Percentiles rank a stretch among this genome's conserved stretches.
These are phyloP conservation scores for Amanita phalloides DNA, from an alignment of 768 basidiomycete genomes.

Conservation along the genomic window DNA sequence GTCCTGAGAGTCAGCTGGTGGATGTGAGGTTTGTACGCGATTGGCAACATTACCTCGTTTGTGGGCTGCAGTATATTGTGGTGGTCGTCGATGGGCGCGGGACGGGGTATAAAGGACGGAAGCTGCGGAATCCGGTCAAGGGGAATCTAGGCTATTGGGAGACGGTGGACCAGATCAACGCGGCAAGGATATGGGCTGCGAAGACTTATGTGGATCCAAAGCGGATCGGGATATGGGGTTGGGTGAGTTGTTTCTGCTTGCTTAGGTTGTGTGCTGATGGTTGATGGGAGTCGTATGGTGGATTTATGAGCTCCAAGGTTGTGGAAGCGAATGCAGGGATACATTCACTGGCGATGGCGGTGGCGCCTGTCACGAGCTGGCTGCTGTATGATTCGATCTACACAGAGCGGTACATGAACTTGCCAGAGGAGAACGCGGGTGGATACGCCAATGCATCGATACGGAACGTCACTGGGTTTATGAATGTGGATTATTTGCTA, in stretches of 20 bases:
- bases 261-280: not conserved
- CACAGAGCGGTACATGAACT: conserved; percentile 94
- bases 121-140: conserved; percentile 79
- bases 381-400: conserved; percentile 85
- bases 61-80: conserved; percentile 72
- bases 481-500: conserved; percentile 68
- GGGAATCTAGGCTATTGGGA: conserved; percentile 85
- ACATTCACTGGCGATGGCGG: conserved; percentile 84
- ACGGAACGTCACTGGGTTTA: conserved; percentile 80
- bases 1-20: conserved; percentile 78
- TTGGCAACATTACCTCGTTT: conserved; percentile 84
- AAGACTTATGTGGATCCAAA: conserved; percentile 82
- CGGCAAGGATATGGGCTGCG: conserved; percentile 80
- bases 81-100: conserved; percentile 90
- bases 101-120: conserved; percentile 84
- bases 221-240: conserved; percentile 95
- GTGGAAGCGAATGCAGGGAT: conserved; percentile 85
- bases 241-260: conserved; percentile 47
- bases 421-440: conserved; percentile 63
- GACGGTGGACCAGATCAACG: conserved; percentile 81
- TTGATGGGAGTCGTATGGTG: conserved; percentile 73
- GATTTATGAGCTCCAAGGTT: conserved; percentile 91
- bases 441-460: conserved; percentile 92
- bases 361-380: conserved; percentile 93
- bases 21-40: conserved; percentile 54